These are phyloP conservation scores for Globisporangium iwayamae DNA, from an alignment of 352 stramenopile genomes.

Conservation along the genomic window DNA sequence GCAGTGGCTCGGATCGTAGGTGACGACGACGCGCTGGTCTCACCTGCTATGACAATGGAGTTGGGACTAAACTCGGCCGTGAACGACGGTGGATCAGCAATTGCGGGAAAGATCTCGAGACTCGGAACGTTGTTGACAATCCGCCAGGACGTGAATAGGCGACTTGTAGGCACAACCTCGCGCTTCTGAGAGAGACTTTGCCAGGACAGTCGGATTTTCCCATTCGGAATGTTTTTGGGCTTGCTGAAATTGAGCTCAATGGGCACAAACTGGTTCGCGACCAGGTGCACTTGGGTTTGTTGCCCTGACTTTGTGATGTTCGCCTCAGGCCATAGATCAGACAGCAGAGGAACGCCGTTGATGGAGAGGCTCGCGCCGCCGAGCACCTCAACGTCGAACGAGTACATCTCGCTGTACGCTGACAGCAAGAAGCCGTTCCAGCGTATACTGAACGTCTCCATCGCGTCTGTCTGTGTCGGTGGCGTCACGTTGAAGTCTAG, in stretches of 20 bases:
- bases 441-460: conserved; percentile 49
- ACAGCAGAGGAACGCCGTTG: conserved; percentile 12
- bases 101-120: conserved; percentile 34
- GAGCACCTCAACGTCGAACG: conserved; percentile 34
- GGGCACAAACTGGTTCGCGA: conserved; percentile 33
- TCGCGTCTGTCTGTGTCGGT: conserved; percentile 30
- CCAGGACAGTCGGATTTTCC: conserved; percentile 43
- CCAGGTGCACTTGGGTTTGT: conserved; percentile 21
- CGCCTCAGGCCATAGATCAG: conserved; percentile 22
- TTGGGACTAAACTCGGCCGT: conserved; percentile 28
- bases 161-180: conserved; percentile 37
- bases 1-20: conserved; percentile 16
- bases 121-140: conserved; percentile 56
- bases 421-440: conserved; percentile 57
- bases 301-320: conserved; percentile 9
- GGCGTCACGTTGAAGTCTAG: conserved; percentile 45
- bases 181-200: conserved; percentile 43
- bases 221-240: conserved; percentile 24
- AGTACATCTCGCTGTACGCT: conserved; percentile 53
- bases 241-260: conserved; percentile 60
- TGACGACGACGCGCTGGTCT: not conserved
- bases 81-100: conserved; percentile 30
- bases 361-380: conserved; percentile 36
- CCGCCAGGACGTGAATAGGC: conserved; percentile 48
- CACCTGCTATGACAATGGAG: not conserved